Percentiles rank a stretch among this genome's conserved stretches.
phyloP scores from a whole-genome alignment of 345 rosid genomes.

The Carallia brachiata region DNA sequence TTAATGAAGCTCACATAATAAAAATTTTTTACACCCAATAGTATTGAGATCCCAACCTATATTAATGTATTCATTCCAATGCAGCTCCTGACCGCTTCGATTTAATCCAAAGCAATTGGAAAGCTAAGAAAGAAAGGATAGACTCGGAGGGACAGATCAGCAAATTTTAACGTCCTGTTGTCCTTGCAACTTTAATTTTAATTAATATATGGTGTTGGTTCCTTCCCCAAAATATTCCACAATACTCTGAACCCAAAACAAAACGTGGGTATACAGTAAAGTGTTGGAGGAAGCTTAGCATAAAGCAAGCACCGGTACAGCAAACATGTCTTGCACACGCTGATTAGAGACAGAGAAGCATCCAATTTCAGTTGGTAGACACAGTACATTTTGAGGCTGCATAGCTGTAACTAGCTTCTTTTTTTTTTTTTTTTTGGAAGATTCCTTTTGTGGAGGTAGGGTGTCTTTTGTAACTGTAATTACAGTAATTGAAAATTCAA shows the following conservation, averaged over 20 bases:
- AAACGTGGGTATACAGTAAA: conserved; percentile 28
- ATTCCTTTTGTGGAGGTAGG: neutral
- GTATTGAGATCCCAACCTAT: too few species aligned
- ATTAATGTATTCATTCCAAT: too few species aligned
- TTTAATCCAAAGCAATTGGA: too few species aligned
- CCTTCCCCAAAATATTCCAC: conserved; percentile 19
- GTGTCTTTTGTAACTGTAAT: neutral
- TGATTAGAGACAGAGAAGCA: conserved; percentile 12
- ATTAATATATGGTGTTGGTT: neutral
- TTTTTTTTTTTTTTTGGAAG: neutral
- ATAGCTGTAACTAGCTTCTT: conserved; percentile 11
- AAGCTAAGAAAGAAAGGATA: too few species aligned
- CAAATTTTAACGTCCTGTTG: neutral
- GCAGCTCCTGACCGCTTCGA: too few species aligned
- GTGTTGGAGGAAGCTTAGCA: neutral
- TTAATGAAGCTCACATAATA: too few species aligned
- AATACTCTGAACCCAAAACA: conserved; percentile 13
- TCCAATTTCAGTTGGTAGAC: conserved; percentile 10
- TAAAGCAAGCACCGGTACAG: conserved; percentile 12
- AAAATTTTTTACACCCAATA: too few species aligned
- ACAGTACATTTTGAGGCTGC: neutral
- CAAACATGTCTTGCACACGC: conserved; percentile 24
- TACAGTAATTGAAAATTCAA: neutral
- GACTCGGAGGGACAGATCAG: neutral
- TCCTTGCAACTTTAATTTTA: neutral